phyloP scores from a whole-genome alignment of 2,329 filamentous ascomycete genomes.

The Epicoccum nigrum region DNA sequence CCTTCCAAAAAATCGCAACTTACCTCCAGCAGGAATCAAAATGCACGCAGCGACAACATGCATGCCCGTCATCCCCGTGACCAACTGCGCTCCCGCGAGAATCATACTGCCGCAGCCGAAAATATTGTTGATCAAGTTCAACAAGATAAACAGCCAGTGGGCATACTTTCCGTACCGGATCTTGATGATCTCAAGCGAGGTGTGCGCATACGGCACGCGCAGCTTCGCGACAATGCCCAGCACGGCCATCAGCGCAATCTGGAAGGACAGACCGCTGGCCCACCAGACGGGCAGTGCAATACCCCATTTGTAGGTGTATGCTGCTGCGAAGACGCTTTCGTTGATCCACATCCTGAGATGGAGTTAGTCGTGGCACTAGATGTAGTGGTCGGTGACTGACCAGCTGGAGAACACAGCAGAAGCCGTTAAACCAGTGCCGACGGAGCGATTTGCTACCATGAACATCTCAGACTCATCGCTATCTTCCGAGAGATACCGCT shows the following conservation, averaged over 20 bases:
- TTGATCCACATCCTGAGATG: constrained; percentile 26
- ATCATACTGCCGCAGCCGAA: constrained; percentile 82
- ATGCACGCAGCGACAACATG: constrained; percentile 17
- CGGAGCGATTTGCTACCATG: constrained; percentile 26
- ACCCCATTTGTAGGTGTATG: constrained; percentile 35
- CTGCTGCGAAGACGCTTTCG: constrained; percentile 22
- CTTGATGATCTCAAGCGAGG: constrained; percentile 71
- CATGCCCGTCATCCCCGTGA: constrained; percentile 54
- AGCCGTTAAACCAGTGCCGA: constrained; percentile 27
- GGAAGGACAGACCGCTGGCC: constrained; percentile 30
- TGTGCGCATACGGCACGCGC: constrained; percentile 29
- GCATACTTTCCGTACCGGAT: constrained; percentile 75
- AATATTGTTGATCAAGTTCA: constrained; percentile 79
- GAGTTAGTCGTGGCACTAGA: neutral
- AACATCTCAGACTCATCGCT: constrained; percentile 31
- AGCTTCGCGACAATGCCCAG: constrained; percentile 32
- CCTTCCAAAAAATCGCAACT: neutral
- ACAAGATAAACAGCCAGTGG: constrained; percentile 78
- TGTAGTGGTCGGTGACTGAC: neutral
- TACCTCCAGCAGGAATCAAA: constrained; percentile 18
- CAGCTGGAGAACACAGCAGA: constrained; percentile 27
- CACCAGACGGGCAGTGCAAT: constrained; percentile 35
- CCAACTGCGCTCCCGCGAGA: constrained; percentile 81
- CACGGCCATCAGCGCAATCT: constrained; percentile 31
- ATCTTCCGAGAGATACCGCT: constrained; percentile 22